These are phyloP conservation scores for Glaciozyma antarctica DNA, from an alignment of 768 basidiomycete genomes.

Conservation along the genomic window DNA sequence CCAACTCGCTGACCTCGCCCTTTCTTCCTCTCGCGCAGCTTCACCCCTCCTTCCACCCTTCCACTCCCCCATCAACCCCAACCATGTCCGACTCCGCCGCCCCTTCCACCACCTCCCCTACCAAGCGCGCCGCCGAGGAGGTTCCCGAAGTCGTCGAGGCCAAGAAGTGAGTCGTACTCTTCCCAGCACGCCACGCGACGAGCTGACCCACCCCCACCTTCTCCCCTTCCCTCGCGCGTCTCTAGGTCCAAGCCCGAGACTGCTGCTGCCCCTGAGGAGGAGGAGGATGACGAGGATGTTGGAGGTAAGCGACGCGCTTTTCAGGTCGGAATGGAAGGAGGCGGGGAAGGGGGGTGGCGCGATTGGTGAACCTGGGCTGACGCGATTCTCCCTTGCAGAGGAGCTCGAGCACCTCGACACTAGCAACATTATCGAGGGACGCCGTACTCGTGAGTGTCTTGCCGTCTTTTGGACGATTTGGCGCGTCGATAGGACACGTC, in stretches of 20 bases:
- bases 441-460: slow-evolving; percentile 4
- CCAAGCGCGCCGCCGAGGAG: slow-evolving; percentile 5
- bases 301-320: neutral
- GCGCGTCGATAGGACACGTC: neutral
- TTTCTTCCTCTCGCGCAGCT: too few species aligned
- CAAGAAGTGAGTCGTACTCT: slow-evolving; percentile 3
- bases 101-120: neutral
- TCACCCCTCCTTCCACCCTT: too few species aligned
- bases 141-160: neutral
- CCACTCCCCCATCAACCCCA: too few species aligned
- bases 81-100: too few species aligned
- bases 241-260: neutral
- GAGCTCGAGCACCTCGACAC: slow-evolving; percentile 7
- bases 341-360: neutral
- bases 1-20: too few species aligned
- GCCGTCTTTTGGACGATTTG: neutral
- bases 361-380: neutral
- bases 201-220: too few species aligned
- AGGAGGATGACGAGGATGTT: slow-evolving; percentile 6
- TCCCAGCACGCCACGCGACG: neutral
- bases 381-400: neutral
- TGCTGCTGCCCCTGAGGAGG: neutral
- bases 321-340: neutral
- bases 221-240: too few species aligned
- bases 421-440: slow-evolving; percentile 8